These are phyloP conservation scores for Talaromyces verruculosus DNA, from an alignment of 2,329 filamentous ascomycete genomes.

Conservation along the genomic window DNA sequence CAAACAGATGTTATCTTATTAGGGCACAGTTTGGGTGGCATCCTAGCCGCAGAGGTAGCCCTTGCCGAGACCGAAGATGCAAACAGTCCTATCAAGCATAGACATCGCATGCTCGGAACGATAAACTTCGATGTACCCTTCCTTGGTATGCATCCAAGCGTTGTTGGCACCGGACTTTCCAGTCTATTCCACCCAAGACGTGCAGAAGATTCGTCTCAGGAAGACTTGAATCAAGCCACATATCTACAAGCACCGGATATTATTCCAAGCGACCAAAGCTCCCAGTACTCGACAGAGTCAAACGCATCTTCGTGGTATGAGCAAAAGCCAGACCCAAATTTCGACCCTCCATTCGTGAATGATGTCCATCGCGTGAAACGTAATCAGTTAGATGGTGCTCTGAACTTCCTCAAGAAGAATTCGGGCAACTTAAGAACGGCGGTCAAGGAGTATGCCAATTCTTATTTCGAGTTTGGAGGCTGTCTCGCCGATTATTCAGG, in stretches of 20 bases:
- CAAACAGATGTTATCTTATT: conserved; percentile 78
- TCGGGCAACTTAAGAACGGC: conserved; percentile 69
- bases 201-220: conserved; percentile 25
- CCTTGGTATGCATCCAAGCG: conserved; percentile 82
- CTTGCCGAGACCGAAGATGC: conserved; percentile 50
- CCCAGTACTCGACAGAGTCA: neutral
- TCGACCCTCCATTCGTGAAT: conserved; percentile 73
- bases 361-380: conserved; percentile 69
- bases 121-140: conserved; percentile 85
- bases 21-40: conserved; percentile 87
- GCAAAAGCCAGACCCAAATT: conserved; percentile 57
- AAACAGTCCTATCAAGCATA: conserved; percentile 49
- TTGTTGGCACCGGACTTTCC: conserved; percentile 76
- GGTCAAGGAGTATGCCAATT: conserved; percentile 70
- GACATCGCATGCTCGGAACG: conserved; percentile 75
- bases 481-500: conserved; percentile 74
- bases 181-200: conserved; percentile 65
- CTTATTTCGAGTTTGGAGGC: conserved; percentile 79
- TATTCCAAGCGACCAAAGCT: neutral
- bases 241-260: neutral
- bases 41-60: conserved; percentile 76
- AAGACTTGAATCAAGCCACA: conserved; percentile 19
- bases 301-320: conserved; percentile 24
- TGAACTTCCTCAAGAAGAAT: conserved; percentile 82
- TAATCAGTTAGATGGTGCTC: conserved; percentile 61